Evolutionary conservation across 2,329 filamentous ascomycete species (phyloP), one percentile per base, ranked within the genome.

Genomic region (Davidsoniella australis): DNA sequence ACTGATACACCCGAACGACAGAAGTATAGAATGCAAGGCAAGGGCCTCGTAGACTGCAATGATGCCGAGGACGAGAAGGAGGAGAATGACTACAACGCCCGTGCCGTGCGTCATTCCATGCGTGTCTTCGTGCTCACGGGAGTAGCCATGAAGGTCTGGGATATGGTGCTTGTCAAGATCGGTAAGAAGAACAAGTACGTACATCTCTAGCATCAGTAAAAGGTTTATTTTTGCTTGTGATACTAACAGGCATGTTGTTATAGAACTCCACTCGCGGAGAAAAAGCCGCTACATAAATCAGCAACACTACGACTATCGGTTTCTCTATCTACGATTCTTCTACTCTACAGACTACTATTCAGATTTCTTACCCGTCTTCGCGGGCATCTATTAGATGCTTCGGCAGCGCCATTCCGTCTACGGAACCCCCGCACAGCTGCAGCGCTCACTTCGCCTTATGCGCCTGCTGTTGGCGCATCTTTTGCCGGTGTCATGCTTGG

Each of bases 391-490:
- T 76, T 93, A 40, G 80, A 82, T 36, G 75, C 85, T n/a, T 76
- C 85, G 50, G 86, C 88, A 1, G 73, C 75, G 49, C 81, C 85
- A 0, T 95, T 96, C 64, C 76, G 87, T 12, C 69, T 73, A 51
- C 81, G 89, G 48, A 95, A 96, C 58, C 88, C 88, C 0, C 75
- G 76, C 16, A 76, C 87, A 10, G 74, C 84, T 0, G 70, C 70
- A 17, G 76, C 83, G 0, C 70, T 98, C 51, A 94, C 87, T 0
- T 94, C 86, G 2, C 73, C 75, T 8, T 82, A 87, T 60, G 84
- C 89, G 1, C 89, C 89, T 1, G 87, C 88, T 2, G 72, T 95
- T n/a, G 91, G 89, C 9, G 88, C 89, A 5, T 87, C 85, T 57
- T 64, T 95, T 44, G 86, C 89, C 1, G 89, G 89, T 2, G 73